These are phyloP conservation scores for Alternaria sp. DNA, from an alignment of 2,329 filamentous ascomycete genomes.

Conservation along the genomic window DNA sequence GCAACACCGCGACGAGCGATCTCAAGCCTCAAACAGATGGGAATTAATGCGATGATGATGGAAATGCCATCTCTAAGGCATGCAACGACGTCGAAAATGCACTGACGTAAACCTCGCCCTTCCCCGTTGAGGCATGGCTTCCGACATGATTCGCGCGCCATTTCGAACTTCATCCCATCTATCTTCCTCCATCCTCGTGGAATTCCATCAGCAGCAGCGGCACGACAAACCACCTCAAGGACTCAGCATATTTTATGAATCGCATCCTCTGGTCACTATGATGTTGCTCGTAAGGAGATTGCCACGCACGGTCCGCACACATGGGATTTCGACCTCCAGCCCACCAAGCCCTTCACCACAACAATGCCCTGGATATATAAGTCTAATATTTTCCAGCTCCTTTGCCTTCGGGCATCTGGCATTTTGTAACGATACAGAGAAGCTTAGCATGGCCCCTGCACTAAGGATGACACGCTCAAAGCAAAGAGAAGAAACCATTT, in stretches of 20 bases:
- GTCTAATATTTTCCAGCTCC: neutral
- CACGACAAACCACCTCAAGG: neutral
- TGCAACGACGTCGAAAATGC: neutral
- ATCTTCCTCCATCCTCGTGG: neutral
- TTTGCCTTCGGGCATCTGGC: neutral
- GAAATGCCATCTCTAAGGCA: neutral
- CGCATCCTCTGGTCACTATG: neutral
- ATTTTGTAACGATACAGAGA: constrained; percentile 21
- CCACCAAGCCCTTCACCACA: neutral
- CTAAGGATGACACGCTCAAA: constrained; percentile 80
- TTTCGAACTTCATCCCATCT: constrained; percentile 2
- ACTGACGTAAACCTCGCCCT: neutral
- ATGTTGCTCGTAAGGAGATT: neutral
- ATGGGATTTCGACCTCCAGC: neutral
- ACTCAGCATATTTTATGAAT: neutral
- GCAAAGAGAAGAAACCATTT: neutral
- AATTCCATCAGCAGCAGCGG: neutral
- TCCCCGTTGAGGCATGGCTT: constrained; percentile 7
- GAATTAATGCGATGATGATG: neutral
- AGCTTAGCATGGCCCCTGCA: constrained; percentile 63
- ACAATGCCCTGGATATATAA: neutral
- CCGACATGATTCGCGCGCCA: neutral
- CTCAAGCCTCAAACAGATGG: neutral
- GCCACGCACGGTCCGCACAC: neutral
- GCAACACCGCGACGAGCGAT: neutral